Evolutionary conservation across 2,329 filamentous ascomycete genomes (phyloP).

Genomic region (Colletotrichum salicis): DNA sequence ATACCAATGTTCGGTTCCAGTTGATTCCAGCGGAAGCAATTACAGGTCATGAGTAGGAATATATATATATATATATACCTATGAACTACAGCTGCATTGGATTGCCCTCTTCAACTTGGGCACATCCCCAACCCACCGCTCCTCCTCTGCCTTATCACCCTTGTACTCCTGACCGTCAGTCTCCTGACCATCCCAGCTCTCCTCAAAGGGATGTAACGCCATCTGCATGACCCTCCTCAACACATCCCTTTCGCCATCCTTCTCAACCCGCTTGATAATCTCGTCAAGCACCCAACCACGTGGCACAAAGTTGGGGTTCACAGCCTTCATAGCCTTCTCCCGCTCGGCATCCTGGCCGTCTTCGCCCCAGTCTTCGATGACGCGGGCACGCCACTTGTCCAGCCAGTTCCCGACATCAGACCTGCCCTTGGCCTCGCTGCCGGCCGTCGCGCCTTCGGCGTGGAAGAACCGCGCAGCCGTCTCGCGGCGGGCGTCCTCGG

Average conservation of each 20-base stretch:
- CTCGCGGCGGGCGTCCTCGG: conserved; percentile 70
- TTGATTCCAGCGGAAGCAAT: too few species aligned
- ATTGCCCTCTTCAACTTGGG: conserved; percentile 80
- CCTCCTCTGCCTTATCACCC: conserved; percentile 77
- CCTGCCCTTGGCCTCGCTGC: conserved; percentile 71
- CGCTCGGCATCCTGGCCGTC: conserved; percentile 69
- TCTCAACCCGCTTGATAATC: conserved; percentile 88
- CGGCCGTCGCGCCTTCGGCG: conserved; percentile 70
- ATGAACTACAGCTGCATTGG: conserved; percentile 97
- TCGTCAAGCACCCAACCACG: conserved; percentile 94
- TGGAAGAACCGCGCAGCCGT: conserved; percentile 83
- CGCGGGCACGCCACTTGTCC: conserved; percentile 76
- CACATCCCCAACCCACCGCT: conserved; percentile 86
- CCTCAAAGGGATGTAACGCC: conserved; percentile 85
- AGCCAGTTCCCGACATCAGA: conserved; percentile 82
- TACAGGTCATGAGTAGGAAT: too few species aligned
- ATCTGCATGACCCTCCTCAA: conserved; percentile 83
- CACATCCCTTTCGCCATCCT: conserved; percentile 82
- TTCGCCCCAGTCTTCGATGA: conserved; percentile 80
- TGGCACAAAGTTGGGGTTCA: conserved; percentile 94
- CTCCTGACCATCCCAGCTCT: conserved; percentile 71
- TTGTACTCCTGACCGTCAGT: conserved; percentile 61
- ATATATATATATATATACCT: conserved; percentile 33
- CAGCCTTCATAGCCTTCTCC: conserved; percentile 78
- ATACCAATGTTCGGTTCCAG: too few species aligned